Evolutionary conservation across 2,329 filamentous ascomycete species (phyloP), one percentile per base, ranked within the genome.

Genomic region (Aureobasidium namibiae): DNA sequence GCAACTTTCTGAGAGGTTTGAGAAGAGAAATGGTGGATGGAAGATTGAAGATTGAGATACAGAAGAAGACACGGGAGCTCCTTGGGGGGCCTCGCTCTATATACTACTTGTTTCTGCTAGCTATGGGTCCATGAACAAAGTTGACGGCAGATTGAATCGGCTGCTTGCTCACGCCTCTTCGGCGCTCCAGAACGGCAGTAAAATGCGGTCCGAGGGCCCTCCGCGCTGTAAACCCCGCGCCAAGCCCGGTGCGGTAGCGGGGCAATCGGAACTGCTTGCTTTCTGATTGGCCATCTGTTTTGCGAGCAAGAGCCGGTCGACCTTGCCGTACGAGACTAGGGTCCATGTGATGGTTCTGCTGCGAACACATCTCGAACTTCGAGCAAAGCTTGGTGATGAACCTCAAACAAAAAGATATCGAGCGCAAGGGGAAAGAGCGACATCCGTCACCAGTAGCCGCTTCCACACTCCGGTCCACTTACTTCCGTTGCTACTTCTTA

Each of bases 71-170:
- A 41, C 52, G 52, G 31, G 26, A 33, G 18, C 26, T 7, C 18
- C 34, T 31, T 33, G 53, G 26, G 26, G 31, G 45, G 52, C 33
- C n/a, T 33, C 34, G 54, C 21, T 57, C 54, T 57, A 57, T 57
- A 57, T 57, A 57, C 42, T 57, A 23, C 18, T 46, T 42, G 9
- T 31, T 26, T 39, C 31, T n/a, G 29, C 49, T 26, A 54, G 38
- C 38, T 42, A 16, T 54, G 36, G 50, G 31, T 26, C 38, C 31
- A 11, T 29, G 29, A 24, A 29, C 50, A 42, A 41, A 41, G 10
- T 36, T 18, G 50, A 54, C 52, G 52, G 52, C 52, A 56, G 52
- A 56, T 52, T 54, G 39, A 56, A 45, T 56, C 52, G 52, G 52
- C 52, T 56, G 52, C 52, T 56, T 21, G 52, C 44, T n/a, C 39